Conservation (phyloP, 352 stramenopile genomes). For the Phytophthora tubulina region DNA sequence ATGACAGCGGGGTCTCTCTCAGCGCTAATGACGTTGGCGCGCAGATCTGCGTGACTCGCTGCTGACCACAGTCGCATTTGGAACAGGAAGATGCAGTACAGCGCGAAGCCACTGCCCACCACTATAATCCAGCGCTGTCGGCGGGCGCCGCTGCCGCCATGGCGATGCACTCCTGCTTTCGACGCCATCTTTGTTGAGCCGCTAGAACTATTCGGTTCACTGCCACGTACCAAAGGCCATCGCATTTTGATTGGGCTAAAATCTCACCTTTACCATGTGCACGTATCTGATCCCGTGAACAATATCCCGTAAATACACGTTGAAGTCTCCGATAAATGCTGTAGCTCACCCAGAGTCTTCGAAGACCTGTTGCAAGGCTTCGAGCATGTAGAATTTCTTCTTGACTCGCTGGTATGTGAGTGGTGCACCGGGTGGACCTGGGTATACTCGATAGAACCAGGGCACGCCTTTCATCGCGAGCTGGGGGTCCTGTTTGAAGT, state of each 20-base stretch:
- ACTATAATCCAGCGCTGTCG: constrained; percentile 32
- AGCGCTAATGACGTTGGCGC: constrained; percentile 36
- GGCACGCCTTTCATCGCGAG: constrained; percentile 71
- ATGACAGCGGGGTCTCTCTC: constrained; percentile 11
- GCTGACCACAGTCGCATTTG: constrained; percentile 41
- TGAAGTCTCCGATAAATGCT: constrained; percentile 13
- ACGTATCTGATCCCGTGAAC: constrained; percentile 24
- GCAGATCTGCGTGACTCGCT: constrained; percentile 32
- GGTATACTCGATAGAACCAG: constrained; percentile 64
- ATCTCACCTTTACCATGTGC: constrained; percentile 22
- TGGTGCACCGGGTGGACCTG: constrained; percentile 38
- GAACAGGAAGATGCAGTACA: constrained; percentile 41
- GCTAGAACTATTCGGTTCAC: constrained; percentile 17
- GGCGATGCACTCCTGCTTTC: constrained; percentile 19
- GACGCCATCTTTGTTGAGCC: constrained; percentile 21
- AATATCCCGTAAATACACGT: neutral
- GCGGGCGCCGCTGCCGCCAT: constrained; percentile 16
- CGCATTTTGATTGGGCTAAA: constrained; percentile 20
- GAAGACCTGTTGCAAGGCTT: constrained; percentile 43
- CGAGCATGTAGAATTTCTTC: constrained; percentile 49
- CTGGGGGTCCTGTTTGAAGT: constrained; percentile 65
- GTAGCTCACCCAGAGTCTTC: constrained; percentile 25
- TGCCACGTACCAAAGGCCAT: constrained; percentile 18
- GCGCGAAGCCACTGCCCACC: constrained; percentile 9
- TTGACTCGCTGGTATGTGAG: constrained; percentile 47